Percentiles rank a stretch among this genome's conserved stretches.
Evolutionary conservation across 164 flowering plant genomes (phyloP).

Genomic region (Magnolia changhungtana): DNA sequence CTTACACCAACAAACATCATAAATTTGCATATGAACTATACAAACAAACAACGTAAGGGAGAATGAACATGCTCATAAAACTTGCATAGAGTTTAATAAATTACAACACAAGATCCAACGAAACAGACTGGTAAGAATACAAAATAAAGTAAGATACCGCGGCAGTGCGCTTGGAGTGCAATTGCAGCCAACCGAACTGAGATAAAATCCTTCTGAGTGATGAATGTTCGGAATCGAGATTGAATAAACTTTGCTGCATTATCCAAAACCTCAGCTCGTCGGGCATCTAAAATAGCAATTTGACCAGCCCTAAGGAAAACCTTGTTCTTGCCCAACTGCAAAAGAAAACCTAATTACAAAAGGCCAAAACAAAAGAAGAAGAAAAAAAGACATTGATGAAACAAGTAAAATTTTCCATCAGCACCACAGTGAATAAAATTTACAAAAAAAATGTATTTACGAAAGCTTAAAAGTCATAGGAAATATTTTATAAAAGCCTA

Average conservation of each 20-base stretch:
- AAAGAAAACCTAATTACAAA: neutral
- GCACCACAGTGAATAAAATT: neutral
- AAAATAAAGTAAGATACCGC: slow-evolving; percentile 43
- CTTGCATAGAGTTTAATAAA: neutral
- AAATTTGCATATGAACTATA: neutral
- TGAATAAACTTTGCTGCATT: slow-evolving; percentile 77
- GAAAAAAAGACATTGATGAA: neutral
- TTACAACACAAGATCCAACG: neutral
- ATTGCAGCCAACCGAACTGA: slow-evolving; percentile 51
- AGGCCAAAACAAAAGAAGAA: neutral
- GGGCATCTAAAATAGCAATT: slow-evolving; percentile 77
- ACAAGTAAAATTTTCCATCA: neutral
- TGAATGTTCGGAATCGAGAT: slow-evolving; percentile 52
- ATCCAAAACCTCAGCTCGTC: slow-evolving; percentile 82
- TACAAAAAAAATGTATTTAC: neutral
- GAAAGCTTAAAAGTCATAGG: no score
- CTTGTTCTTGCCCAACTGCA: slow-evolving; percentile 79
- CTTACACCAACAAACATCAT: neutral
- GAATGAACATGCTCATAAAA: neutral
- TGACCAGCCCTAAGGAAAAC: slow-evolving; percentile 96
- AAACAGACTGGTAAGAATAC: neutral
- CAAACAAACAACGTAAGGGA: neutral
- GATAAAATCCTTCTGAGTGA: slow-evolving; percentile 53
- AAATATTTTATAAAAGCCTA: neutral
- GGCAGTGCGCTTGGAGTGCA: slow-evolving; percentile 66